Conservation (phyloP, 2,329 filamentous ascomycete genomes). For the Chaetomium globosum region DNA sequence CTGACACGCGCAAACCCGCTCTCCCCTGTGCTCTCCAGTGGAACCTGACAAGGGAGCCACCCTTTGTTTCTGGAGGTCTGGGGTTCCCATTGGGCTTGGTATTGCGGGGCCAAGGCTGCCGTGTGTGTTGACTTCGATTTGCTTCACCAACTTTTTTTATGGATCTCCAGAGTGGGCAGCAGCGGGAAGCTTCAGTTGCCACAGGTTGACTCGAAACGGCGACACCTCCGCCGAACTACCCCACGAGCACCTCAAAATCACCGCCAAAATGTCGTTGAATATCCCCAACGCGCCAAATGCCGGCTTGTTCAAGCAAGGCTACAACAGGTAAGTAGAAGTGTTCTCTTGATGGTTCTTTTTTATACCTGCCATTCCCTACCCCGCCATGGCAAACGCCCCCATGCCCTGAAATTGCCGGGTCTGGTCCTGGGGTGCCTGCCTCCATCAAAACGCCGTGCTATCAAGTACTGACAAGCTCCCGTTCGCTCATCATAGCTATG, state of each 20-base stretch:
- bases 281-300: constrained; percentile 93
- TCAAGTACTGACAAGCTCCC: constrained; percentile 39
- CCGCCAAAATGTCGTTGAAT: constrained; percentile 79
- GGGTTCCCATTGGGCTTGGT: constrained; percentile 24
- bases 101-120: constrained; percentile 35
- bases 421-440: constrained; percentile 1
- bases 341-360: not conserved
- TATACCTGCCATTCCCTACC: constrained; percentile 28
- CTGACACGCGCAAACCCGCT: constrained; percentile 24
- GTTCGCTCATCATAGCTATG: constrained; percentile 68
- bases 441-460: constrained; percentile 12
- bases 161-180: constrained; percentile 29
- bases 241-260: constrained; percentile 20
- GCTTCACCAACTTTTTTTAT: constrained; percentile 35
- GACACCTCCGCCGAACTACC: constrained; percentile 18
- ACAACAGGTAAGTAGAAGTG: constrained; percentile 76
- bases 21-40: not conserved
- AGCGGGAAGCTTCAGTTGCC: constrained; percentile 24
- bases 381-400: constrained; percentile 27
- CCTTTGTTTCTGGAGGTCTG: not conserved
- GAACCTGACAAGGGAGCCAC: not conserved
- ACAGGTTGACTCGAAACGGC: constrained; percentile 21
- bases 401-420: not conserved
- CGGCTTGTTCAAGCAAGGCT: constrained; percentile 92
- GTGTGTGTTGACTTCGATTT: constrained; percentile 31